phyloP scores from a whole-genome alignment of 306 rosid species.

The Corylus avellana region DNA sequence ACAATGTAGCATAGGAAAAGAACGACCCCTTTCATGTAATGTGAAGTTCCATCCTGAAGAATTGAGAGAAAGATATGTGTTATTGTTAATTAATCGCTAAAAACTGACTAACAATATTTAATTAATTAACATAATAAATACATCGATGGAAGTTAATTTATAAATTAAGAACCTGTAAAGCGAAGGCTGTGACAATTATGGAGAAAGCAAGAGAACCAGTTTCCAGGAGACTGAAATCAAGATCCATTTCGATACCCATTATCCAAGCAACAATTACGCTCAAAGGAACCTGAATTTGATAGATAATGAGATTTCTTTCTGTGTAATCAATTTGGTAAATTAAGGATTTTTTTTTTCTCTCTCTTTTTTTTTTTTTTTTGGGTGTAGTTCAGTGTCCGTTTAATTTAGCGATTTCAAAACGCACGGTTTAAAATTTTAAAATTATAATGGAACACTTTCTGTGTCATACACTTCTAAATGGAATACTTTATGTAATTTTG shows the following conservation, averaged over 20 bases:
- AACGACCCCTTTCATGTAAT: constrained; percentile 82
- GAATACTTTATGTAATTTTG: too few relatives aligned
- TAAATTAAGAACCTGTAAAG: constrained; percentile 58
- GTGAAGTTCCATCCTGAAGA: constrained; percentile 86
- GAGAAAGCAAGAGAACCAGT: constrained; percentile 80
- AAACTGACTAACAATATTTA: neutral
- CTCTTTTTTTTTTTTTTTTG: too few relatives aligned
- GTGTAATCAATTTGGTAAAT: neutral
- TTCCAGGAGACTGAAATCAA: constrained; percentile 81
- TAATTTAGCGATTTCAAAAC: too few relatives aligned
- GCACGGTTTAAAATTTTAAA: too few relatives aligned
- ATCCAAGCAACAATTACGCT: constrained; percentile 87
- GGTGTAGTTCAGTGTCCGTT: too few relatives aligned
- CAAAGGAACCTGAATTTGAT: constrained; percentile 68
- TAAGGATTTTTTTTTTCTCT: neutral
- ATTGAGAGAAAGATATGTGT: neutral
- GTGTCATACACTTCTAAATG: too few relatives aligned
- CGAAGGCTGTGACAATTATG: constrained; percentile 71
- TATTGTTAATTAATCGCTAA: neutral
- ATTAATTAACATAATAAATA: neutral
- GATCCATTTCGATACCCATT: constrained; percentile 78
- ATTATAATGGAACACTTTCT: too few relatives aligned
- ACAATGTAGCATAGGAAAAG: constrained; percentile 75
- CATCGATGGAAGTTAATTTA: neutral
- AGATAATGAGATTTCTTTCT: neutral